Evolutionary conservation across 2,329 filamentous ascomycete species (phyloP).

Genomic region (Fusarium circinatum): DNA sequence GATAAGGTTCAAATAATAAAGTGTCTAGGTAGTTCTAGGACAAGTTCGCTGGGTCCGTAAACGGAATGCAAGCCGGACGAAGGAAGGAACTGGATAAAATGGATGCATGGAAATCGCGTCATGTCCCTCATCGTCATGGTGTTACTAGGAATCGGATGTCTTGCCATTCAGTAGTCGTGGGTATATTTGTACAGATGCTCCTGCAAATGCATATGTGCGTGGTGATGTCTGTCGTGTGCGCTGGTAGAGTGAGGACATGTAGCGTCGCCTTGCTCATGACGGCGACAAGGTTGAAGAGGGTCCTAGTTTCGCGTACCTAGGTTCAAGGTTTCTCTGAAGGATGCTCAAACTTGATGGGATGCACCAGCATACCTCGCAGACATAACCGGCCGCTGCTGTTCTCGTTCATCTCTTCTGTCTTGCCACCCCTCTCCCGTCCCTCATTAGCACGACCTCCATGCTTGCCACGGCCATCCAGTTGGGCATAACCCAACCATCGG

Average conservation of each 20-base stretch:
- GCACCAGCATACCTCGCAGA: constrained; percentile 80
- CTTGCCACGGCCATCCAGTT: constrained; percentile 61
- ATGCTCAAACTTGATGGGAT: constrained; percentile 79
- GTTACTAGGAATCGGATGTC: constrained; percentile 37
- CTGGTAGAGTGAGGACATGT: constrained; percentile 30
- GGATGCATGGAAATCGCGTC: constrained; percentile 38
- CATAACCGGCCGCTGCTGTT: constrained; percentile 74
- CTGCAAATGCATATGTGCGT: constrained; percentile 46
- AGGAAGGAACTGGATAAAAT: constrained; percentile 38
- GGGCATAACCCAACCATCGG: constrained; percentile 75
- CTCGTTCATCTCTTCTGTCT: constrained; percentile 58
- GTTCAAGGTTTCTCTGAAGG: constrained; percentile 54
- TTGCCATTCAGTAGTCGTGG: constrained; percentile 41
- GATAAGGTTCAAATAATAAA: constrained; percentile 44
- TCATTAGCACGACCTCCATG: constrained; percentile 60
- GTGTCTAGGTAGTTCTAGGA: constrained; percentile 44
- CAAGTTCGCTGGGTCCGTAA: constrained; percentile 39
- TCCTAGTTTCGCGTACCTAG: not conserved
- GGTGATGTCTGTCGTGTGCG: constrained; percentile 44
- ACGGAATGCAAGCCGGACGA: constrained; percentile 36
- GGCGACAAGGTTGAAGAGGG: constrained; percentile 31
- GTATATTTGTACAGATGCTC: constrained; percentile 47
- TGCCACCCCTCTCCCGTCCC: constrained; percentile 62
- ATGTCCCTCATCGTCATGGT: constrained; percentile 35
- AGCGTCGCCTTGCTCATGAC: constrained; percentile 44